Evolutionary conservation across 2,329 filamentous ascomycete species (phyloP), one percentile per base, ranked within the genome.

Genomic region (Paradendryphiella salina): DNA sequence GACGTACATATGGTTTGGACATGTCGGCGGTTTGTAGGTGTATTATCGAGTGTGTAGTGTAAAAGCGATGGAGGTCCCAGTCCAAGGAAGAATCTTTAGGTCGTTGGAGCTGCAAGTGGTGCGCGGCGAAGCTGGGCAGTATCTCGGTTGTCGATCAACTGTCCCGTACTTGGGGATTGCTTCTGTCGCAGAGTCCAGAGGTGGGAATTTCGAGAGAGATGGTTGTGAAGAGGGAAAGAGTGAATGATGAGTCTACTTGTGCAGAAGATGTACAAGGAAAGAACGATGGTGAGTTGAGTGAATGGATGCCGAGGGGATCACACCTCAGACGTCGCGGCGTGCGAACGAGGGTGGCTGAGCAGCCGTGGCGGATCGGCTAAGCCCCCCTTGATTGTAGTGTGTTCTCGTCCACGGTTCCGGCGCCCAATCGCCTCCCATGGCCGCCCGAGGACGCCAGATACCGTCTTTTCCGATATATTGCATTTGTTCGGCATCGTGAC

Each of bases 301-400:
- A 33, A 33, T 18, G 26, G 37, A 23, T 20, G 33, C 42, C 34
- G 44, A 49, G 39, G 43, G 40, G 45, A 41, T 53, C 50, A 53
- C 36, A 53, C 50, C 50, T 32, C 35, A 53, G 31, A 50, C 28
- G 50, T 53, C 50, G 46, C 46, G 46, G 50, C 50, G 29, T 42
- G 43, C 49, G 49, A 52, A 51, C 15, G 42, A 33, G 42, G 14
- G 50, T 54, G 51, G 51, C 51, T 54, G 51, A 54, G 51, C 36
- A 29, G 36, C 35, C 31, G 46, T 50, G 46, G 46, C 46, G 46
- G 46, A 39, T 26, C 18, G 4, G 38, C 45, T 49, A 49, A 36
- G 38, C 50, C 45, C 14, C 14, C 28, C 7, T 44, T 32, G 13
- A 33, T 26, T 15, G 13, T 39, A 44, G 38, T 32, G 15, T 18